Evolutionary conservation across 2,329 filamentous ascomycete genomes (phyloP), one percentile per base, ranked within the genome.

Genomic region (Sporothrix mexicana): DNA sequence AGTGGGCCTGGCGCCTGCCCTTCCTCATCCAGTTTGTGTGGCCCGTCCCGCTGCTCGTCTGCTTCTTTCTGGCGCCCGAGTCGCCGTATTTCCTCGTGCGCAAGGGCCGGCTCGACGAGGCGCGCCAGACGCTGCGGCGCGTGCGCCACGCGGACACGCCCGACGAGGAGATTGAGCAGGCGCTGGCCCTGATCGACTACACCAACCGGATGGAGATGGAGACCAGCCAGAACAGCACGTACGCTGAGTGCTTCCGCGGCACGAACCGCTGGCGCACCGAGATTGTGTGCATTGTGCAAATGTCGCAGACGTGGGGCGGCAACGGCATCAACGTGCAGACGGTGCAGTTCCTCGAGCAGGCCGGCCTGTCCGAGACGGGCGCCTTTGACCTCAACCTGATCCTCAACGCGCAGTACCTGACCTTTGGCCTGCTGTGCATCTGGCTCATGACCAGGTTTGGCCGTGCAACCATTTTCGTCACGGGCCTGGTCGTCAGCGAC

Each of bases 191-290:
- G 12, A 89, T 90, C 77, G 80, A 85, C 25, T 85, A 89, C 76
- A 91, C 88, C 0, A 87, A 89, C 74, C 82, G 85, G 71, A 80
- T 89, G 1, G 88, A 90, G 78, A 82, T 84, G 73, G 84, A 86
- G 72, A 80, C 83, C 70, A 82, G 85, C 73, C 81, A 83, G 2
- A 84, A 85, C 0, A 85, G 84, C 43, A 84, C 81, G 0, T 55
- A 55, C 51, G 13, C 17, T 2, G 51, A 55, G 51, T 55, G 51
- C 51, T 55, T 55, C 51, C 51, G 51, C 15, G 51, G 51, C 51
- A 55, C 2, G 13, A 55, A 55, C 51, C 51, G 12, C 6, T 17
- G 12, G 51, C 51, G 51, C 51, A 55, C 51, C 51, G 51, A 55
- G 15, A 55, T 55, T 55, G 51, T 20, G 13, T 55, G 51, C 17